Evolutionary conservation across 495 filamentous ascomycete species (phyloP).

Genomic region (Xylaria sp.): DNA sequence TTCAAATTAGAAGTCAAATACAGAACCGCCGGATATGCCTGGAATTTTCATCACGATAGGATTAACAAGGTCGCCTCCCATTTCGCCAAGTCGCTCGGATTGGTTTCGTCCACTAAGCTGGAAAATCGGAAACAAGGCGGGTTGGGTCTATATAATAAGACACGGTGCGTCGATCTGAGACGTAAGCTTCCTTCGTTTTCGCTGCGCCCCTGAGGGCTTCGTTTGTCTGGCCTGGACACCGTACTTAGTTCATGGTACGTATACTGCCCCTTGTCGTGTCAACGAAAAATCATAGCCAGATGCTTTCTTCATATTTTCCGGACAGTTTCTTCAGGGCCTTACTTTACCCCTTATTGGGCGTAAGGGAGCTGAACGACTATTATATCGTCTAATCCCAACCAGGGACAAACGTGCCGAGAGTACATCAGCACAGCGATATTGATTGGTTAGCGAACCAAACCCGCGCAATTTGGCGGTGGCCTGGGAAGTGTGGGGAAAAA

Average conservation of each 20-base stretch:
- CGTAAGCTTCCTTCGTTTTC: conserved; percentile 9
- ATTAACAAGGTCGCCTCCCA: background rate
- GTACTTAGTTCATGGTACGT: background rate
- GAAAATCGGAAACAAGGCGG: background rate
- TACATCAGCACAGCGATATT: conserved; percentile 1
- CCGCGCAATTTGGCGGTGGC: background rate
- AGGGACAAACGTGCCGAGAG: background rate
- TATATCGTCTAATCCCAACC: background rate
- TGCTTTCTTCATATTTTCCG: background rate
- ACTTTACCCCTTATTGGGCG: background rate
- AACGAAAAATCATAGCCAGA: background rate
- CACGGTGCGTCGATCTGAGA: background rate
- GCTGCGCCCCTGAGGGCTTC: background rate
- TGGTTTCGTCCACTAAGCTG: background rate
- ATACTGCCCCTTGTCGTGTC: background rate
- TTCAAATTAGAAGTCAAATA: background rate
- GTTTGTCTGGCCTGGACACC: background rate
- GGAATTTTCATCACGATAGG: background rate
- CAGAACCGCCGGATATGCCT: background rate
- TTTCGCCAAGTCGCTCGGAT: background rate
- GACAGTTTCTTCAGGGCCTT: background rate
- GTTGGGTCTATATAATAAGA: background rate
- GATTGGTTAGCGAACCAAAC: background rate
- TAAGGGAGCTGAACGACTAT: background rate
- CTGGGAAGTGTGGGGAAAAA: background rate